phyloP scores from a whole-genome alignment of 768 basidiomycete genomes.

The Rhizopogon vinicolor region DNA sequence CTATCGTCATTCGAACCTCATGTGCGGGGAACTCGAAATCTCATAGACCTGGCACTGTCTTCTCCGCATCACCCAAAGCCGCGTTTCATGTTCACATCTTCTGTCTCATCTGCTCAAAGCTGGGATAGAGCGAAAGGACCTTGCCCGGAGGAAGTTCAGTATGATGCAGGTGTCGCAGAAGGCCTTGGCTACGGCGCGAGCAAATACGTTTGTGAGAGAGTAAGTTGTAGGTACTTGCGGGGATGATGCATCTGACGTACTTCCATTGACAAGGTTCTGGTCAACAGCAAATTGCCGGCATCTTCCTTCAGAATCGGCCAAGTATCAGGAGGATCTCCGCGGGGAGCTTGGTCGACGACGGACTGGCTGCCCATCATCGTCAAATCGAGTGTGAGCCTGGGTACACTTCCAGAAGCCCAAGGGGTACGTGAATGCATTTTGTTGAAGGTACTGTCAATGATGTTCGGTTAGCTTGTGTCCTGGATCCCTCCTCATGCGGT shows the following conservation, averaged over 20 bases:
- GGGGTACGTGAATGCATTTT: conserved; percentile 19
- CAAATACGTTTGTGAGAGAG: conserved; percentile 16
- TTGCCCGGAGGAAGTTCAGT: conserved; percentile 28
- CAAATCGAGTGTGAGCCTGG: conserved; percentile 27
- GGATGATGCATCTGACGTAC: background rate
- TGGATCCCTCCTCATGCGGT: conserved; percentile 6
- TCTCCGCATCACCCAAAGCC: conserved; percentile 18
- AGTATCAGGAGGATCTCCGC: conserved; percentile 26
- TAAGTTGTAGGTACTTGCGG: background rate
- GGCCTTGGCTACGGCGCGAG: conserved; percentile 33
- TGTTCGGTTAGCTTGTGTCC: conserved; percentile 19
- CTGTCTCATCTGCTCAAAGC: conserved; percentile 19
- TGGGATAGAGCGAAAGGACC: conserved; percentile 4
- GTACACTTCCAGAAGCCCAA: conserved; percentile 23
- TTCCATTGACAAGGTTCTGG: conserved; percentile 14
- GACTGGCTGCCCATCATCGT: conserved; percentile 25
- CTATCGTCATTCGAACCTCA: conserved; percentile 42
- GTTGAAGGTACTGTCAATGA: conserved; percentile 21
- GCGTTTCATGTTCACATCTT: conserved; percentile 32
- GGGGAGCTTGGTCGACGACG: conserved; percentile 27
- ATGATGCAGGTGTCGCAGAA: conserved; percentile 23
- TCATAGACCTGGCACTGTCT: conserved; percentile 38
- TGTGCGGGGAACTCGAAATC: conserved; percentile 39
- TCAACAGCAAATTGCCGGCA: conserved; percentile 21
- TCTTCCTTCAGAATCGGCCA: conserved; percentile 32